A percentile compares a stretch with the other conserved stretches of the same genome.
These are phyloP conservation scores for Ogataea paraovalis DNA, from an alignment of 805 yeast genomes.

Conservation along the genomic window DNA sequence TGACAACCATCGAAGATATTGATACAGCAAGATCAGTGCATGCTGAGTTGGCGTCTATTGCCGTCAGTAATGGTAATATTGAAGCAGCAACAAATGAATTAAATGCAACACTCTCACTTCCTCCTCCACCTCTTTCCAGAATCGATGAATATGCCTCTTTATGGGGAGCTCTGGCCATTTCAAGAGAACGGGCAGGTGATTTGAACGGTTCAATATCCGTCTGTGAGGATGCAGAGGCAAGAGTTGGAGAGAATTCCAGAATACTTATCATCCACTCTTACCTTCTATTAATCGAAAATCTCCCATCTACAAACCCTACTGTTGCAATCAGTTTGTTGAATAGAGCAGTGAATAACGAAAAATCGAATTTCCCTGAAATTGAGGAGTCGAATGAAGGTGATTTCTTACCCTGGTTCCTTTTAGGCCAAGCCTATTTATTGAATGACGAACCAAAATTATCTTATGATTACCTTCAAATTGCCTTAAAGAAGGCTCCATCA, in stretches of 20 bases:
- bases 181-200: constrained; percentile 49
- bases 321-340: constrained; percentile 36
- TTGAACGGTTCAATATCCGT: constrained; percentile 44
- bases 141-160: constrained; percentile 44
- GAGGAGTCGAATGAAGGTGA: constrained; percentile 36
- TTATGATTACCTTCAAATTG: constrained; percentile 52
- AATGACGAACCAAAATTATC: constrained; percentile 46
- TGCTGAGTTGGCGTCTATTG: constrained; percentile 53
- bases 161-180: constrained; percentile 52
- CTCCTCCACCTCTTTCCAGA: constrained; percentile 43
- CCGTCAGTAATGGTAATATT: constrained; percentile 46
- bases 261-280: constrained; percentile 47
- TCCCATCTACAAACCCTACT: constrained; percentile 30
- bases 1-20: constrained; percentile 32
- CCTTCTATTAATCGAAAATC: constrained; percentile 35
- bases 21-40: constrained; percentile 49
- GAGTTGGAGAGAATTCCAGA: constrained; percentile 42
- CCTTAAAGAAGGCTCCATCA: constrained; percentile 47
- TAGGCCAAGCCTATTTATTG: constrained; percentile 49
- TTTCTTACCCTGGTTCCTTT: constrained; percentile 53
- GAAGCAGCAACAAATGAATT: constrained; percentile 49
- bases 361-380: constrained; percentile 12
- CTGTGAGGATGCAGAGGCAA: constrained; percentile 44
- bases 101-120: constrained; percentile 45
- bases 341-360: constrained; percentile 26